Percentiles rank a stretch among this genome's conserved stretches.
Evolutionary conservation across 306 rosid species (phyloP).

Genomic region (Macrotyloma uniflorum): DNA sequence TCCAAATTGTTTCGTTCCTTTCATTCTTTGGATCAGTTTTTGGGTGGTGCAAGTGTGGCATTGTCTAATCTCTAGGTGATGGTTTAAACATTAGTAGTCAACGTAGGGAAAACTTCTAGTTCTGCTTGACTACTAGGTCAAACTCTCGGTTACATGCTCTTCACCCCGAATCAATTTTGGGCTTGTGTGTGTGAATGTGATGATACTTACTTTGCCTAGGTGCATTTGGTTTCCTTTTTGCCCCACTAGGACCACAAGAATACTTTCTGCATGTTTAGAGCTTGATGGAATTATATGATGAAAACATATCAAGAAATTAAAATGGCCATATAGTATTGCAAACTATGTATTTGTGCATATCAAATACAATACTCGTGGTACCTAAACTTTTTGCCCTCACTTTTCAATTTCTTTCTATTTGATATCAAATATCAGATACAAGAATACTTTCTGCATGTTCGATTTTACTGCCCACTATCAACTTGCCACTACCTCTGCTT

Average conservation of each 20-base stretch:
- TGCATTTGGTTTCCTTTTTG: not conserved
- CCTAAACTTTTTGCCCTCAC: not conserved
- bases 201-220: not conserved
- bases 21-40: slow-evolving; percentile 33
- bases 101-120: not conserved
- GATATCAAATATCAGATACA: too few relatives aligned
- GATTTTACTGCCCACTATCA: slow-evolving; percentile 28
- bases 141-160: not conserved
- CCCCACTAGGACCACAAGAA: slow-evolving; percentile 11
- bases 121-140: not conserved
- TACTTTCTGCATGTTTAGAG: slow-evolving; percentile 21
- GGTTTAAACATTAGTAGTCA: not conserved
- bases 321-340: not conserved
- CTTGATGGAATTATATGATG: not conserved
- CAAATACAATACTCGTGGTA: not conserved
- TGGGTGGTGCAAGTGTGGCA: slow-evolving; percentile 3
- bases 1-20: slow-evolving; percentile 3
- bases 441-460: too few relatives aligned
- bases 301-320: not conserved
- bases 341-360: not conserved
- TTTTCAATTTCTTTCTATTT: not conserved
- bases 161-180: not conserved
- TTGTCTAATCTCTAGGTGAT: not conserved
- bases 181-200: not conserved
- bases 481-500: slow-evolving; percentile 22